These are phyloP conservation scores for Penicillium rolfsii DNA, from an alignment of 2,329 filamentous ascomycete genomes.

Conservation along the genomic window DNA sequence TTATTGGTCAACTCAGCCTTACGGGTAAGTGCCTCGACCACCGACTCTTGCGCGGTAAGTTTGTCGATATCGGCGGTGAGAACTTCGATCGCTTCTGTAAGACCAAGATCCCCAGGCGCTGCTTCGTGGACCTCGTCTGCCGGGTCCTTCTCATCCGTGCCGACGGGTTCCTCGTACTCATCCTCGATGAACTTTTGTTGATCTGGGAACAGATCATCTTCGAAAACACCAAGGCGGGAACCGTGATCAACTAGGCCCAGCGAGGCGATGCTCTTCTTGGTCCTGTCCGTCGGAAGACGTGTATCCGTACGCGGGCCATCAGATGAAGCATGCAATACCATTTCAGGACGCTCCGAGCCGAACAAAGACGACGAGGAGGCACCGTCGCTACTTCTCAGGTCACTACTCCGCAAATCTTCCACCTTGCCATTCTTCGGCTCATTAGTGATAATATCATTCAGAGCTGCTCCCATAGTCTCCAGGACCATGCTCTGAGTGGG, in stretches of 20 bases:
- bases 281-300: slow-evolving; percentile 49
- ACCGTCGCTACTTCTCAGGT: slow-evolving; percentile 40
- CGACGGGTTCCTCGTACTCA: slow-evolving; percentile 74
- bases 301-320: slow-evolving; percentile 57
- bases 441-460: slow-evolving; percentile 90
- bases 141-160: slow-evolving; percentile 62
- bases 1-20: slow-evolving; percentile 99
- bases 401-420: slow-evolving; percentile 41
- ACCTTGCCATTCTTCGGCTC: slow-evolving; percentile 55
- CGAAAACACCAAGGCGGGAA: slow-evolving; percentile 88
- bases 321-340: slow-evolving; percentile 65
- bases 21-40: slow-evolving; percentile 85
- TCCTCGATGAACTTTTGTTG: slow-evolving; percentile 80
- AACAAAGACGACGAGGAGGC: slow-evolving; percentile 49
- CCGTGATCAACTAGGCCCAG: slow-evolving; percentile 86
- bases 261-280: slow-evolving; percentile 86
- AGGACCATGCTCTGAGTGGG: slow-evolving; percentile 77
- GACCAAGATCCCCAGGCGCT: slow-evolving; percentile 87
- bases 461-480: slow-evolving; percentile 86
- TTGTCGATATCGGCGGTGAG: slow-evolving; percentile 92
- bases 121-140: slow-evolving; percentile 90
- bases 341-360: slow-evolving; percentile 54
- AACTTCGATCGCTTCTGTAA: slow-evolving; percentile 88
- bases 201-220: slow-evolving; percentile 91
- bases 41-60: slow-evolving; percentile 80